Evolutionary conservation across 257 asterid species (phyloP).

Genomic region (Ocimum tenuiflorum): DNA sequence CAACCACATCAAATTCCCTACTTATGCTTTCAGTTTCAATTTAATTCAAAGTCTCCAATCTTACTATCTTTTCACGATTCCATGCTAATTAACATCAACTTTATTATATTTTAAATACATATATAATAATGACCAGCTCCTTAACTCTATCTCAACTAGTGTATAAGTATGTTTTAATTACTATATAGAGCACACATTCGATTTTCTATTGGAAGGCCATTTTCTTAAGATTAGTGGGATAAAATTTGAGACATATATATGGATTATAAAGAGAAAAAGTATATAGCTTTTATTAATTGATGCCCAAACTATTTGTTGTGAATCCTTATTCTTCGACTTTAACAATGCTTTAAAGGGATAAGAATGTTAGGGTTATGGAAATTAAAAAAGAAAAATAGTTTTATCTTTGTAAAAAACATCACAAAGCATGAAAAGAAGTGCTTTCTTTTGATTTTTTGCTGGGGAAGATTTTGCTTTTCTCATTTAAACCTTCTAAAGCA

Average conservation of each 20-base stretch:
- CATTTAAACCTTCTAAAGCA: constrained; percentile 32
- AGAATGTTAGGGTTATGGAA: constrained; percentile 54
- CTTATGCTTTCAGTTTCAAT: constrained; percentile 27
- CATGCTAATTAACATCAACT: constrained; percentile 24
- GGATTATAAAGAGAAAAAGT: too few relatives aligned
- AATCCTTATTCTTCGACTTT: constrained; percentile 36
- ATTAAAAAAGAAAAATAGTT: constrained; percentile 35
- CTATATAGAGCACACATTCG: too few relatives aligned
- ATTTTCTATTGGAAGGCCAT: too few relatives aligned
- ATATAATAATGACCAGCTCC: too few relatives aligned
- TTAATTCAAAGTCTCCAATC: constrained; percentile 34
- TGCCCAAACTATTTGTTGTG: background rate
- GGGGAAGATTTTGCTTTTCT: constrained; percentile 27
- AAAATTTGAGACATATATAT: too few relatives aligned
- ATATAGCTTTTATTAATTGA: background rate
- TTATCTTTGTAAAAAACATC: constrained; percentile 44
- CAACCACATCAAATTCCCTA: constrained; percentile 43
- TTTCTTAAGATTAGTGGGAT: too few relatives aligned
- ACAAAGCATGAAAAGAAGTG: constrained; percentile 50
- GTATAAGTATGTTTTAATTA: too few relatives aligned
- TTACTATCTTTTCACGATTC: constrained; percentile 31
- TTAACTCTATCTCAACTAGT: too few relatives aligned
- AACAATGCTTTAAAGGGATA: constrained; percentile 49
- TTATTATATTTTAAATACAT: background rate
- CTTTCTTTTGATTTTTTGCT: constrained; percentile 23